phyloP scores from a whole-genome alignment of 352 stramenopile species.

The Globisporangium heterothallicum region DNA sequence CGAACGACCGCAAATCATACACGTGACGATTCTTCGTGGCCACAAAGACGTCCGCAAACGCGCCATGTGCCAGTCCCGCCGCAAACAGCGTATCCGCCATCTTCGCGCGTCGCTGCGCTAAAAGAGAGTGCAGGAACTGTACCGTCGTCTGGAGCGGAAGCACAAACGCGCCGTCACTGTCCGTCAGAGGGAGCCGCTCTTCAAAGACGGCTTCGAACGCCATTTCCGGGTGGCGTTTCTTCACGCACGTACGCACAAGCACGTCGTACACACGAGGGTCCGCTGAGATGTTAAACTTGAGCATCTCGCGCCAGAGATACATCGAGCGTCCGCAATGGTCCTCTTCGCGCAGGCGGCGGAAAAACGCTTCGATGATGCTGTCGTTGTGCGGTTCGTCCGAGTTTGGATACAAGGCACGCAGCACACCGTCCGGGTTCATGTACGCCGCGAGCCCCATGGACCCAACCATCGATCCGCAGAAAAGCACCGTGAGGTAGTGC shows the following conservation, averaged over 20 bases:
- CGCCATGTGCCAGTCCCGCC: conserved; percentile 34
- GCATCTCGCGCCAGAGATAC: conserved; percentile 85
- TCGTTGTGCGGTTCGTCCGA: conserved; percentile 61
- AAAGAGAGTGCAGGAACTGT: conserved; percentile 62
- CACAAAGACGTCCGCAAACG: conserved; percentile 51
- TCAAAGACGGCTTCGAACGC: conserved; percentile 69
- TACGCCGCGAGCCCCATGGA: conserved; percentile 81
- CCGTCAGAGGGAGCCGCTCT: conserved; percentile 43
- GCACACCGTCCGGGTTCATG: conserved; percentile 80
- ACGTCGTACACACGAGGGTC: conserved; percentile 77
- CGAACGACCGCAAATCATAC: conserved; percentile 65
- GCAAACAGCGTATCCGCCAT: conserved; percentile 70
- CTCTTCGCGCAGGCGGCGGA: conserved; percentile 77
- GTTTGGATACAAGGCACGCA: conserved; percentile 77
- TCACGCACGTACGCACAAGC: conserved; percentile 74
- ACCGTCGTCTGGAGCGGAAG: conserved; percentile 53
- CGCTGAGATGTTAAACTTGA: conserved; percentile 56
- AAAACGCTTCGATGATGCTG: conserved; percentile 74
- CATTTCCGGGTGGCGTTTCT: conserved; percentile 79
- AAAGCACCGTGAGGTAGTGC: conserved; percentile 68
- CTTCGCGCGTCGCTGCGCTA: conserved; percentile 50
- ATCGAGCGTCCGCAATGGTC: conserved; percentile 79
- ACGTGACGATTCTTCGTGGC: conserved; percentile 37
- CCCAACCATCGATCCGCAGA: conserved; percentile 64
- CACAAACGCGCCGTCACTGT: conserved; percentile 57